These are phyloP conservation scores for Pisolithus marmoratus DNA, from an alignment of 768 basidiomycete genomes.

Conservation along the genomic window DNA sequence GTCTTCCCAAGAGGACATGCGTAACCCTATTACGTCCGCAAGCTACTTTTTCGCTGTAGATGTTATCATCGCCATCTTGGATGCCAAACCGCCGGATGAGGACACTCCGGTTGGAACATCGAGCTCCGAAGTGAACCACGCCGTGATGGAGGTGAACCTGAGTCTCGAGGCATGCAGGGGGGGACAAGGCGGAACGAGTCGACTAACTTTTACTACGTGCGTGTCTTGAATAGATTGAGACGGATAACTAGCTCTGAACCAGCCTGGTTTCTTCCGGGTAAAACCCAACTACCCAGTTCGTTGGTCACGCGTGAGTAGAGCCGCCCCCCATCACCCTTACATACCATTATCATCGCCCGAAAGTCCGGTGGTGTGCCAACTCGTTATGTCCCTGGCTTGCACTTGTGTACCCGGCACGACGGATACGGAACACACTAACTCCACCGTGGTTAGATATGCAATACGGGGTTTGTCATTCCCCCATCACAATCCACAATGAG, in stretches of 20 bases:
- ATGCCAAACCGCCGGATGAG: constrained; percentile 9
- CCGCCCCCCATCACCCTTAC: background rate
- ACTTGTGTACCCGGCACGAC: too few relatives aligned
- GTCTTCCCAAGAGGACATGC: constrained; percentile 76
- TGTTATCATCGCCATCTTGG: constrained; percentile 61
- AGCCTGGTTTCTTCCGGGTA: constrained; percentile 36
- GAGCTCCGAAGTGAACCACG: constrained; percentile 11
- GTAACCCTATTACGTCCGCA: constrained; percentile 51
- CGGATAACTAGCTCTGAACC: background rate
- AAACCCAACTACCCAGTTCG: constrained; percentile 90
- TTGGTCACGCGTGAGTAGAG: constrained; percentile 73
- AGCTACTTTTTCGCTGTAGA: constrained; percentile 76
- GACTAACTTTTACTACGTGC: constrained; percentile 77
- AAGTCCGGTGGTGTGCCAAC: too few relatives aligned
- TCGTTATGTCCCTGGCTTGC: too few relatives aligned
- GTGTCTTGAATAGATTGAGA: constrained; percentile 17
- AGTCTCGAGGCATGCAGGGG: constrained; percentile 40
- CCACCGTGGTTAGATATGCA: constrained; percentile 44
- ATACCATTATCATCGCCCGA: background rate
- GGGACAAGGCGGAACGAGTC: constrained; percentile 57
- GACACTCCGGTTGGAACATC: constrained; percentile 7
- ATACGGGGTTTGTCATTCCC: constrained; percentile 83
- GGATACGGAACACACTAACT: background rate
- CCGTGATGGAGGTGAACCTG: constrained; percentile 14
- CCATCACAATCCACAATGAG: constrained; percentile 53